Base-by-base conservation (phyloP, 768 basidiomycete genomes). In the Omphalotus guepiniiformis region DNA sequence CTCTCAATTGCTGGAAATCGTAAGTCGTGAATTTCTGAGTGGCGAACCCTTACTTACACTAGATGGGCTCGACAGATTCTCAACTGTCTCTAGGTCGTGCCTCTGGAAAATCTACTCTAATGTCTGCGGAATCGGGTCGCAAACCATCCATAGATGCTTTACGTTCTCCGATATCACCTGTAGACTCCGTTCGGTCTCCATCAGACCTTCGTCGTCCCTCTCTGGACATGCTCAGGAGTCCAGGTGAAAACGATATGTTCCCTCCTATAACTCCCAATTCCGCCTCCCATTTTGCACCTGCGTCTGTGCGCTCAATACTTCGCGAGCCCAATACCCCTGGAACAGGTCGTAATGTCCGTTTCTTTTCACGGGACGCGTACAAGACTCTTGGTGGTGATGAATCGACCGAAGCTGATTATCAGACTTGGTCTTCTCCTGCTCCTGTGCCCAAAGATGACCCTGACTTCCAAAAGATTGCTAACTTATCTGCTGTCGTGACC, bases 281-380 rank as follows among this genome's bases (percentile, higher is more conserved):
- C 45, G 69, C 49, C 41, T 58, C 51, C 19, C 49, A 60, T 37
- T 68, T 73, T 21, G 63, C 66, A 28, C 61, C 64, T 49, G 74
- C 73, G 43, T 86, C 85, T 11, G 70, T 84, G 4, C 78, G 85
- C 12, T 87, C 85, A 13, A 88, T 88, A 53, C 72, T 88, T 22
- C 82, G 83, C 34, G 80, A 83, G 51, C 76, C 75, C 3, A 80
- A 80, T 39, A 83, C 85, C 0, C 86, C 86, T 13, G 85, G 82
- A 3, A 85, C 84, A 9, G 85, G 86, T n/a, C 81, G 82, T 59
- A 87, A 80, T 50, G 86, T 88, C 34, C 80, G 86, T 5, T 88
- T 88, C 67, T 86, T 87, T 62, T 79, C 85, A 22, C 74, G 80
- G 22, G 80, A 85, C 44, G 81, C 79, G 11, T 83, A 76, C 67